phyloP scores from a whole-genome alignment of 306 rosid genomes.

The Ormosia emarginata region DNA sequence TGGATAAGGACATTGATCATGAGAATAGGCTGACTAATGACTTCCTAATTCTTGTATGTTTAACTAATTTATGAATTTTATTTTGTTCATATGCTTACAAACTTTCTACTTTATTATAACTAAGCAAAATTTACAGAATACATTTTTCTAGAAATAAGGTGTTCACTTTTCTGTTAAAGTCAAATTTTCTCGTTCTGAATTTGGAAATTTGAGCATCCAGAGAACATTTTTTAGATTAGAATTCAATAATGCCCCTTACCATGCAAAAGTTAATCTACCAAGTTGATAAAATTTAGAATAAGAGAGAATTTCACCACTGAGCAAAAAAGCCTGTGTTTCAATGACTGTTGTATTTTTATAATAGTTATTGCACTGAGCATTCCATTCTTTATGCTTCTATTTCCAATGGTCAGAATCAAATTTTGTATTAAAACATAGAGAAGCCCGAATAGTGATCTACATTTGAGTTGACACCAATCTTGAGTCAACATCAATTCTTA shows the following conservation, averaged over 20 bases:
- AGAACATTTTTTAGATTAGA: background rate
- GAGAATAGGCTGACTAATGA: too few species aligned
- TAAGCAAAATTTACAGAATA: too few species aligned
- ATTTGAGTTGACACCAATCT: background rate
- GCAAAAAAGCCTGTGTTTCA: background rate
- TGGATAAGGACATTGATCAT: slow-evolving; percentile 68
- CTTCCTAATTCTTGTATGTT: too few species aligned
- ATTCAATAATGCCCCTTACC: background rate
- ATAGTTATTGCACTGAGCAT: slow-evolving; percentile 10
- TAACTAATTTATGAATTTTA: too few species aligned
- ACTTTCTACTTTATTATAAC: too few species aligned
- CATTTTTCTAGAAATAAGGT: slow-evolving; percentile 1
- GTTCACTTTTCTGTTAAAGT: slow-evolving; percentile 8
- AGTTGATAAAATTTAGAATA: background rate
- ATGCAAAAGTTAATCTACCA: slow-evolving; percentile 9
- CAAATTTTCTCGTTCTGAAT: slow-evolving; percentile 11
- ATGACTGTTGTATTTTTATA: background rate
- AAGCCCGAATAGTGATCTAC: background rate
- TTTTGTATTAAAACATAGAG: background rate
- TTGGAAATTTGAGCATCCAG: background rate
- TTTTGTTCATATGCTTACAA: too few species aligned
- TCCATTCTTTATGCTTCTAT: slow-evolving; percentile 9
- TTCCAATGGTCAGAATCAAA: slow-evolving; percentile 11
- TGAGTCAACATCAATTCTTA: background rate
- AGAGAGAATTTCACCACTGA: background rate